Percentiles rank a stretch among this genome's conserved stretches.
Evolutionary conservation across 345 rosid species (phyloP).

Genomic region (Gossypium stocksii): DNA sequence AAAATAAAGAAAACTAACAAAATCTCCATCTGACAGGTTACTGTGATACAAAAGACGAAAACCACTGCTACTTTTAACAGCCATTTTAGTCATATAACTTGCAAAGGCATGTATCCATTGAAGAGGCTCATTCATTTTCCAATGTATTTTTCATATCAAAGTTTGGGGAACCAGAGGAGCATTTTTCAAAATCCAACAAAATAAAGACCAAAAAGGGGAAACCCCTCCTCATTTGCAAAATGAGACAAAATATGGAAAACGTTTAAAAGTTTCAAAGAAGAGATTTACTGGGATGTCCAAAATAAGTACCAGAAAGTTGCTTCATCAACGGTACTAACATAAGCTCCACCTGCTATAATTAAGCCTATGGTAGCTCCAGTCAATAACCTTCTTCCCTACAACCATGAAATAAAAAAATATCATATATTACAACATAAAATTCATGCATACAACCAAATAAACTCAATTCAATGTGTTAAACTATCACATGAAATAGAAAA

Average conservation of each 20-base stretch:
- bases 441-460: neutral
- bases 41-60: neutral
- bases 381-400: slow-evolving; percentile 76
- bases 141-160: neutral
- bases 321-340: slow-evolving; percentile 94
- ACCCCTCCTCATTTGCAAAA: neutral
- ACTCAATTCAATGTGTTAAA: neutral
- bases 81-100: neutral
- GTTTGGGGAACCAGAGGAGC: neutral
- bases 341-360: slow-evolving; percentile 88
- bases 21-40: neutral
- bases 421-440: neutral
- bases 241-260: neutral
- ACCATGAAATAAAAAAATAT: neutral
- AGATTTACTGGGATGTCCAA: slow-evolving; percentile 14
- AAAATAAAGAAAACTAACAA: neutral
- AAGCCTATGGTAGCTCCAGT: slow-evolving; percentile 83
- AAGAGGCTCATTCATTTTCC: neutral
- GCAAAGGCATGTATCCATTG: neutral
- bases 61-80: neutral
- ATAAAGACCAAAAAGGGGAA: neutral
- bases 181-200: neutral
- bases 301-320: slow-evolving; percentile 88
- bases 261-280: neutral
- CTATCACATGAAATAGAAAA: neutral